A percentile compares a stretch with the other conserved stretches of the same genome.
These are phyloP conservation scores for Sugiyamaella floridensis DNA, from an alignment of 805 yeast species.

Conservation along the genomic window DNA sequence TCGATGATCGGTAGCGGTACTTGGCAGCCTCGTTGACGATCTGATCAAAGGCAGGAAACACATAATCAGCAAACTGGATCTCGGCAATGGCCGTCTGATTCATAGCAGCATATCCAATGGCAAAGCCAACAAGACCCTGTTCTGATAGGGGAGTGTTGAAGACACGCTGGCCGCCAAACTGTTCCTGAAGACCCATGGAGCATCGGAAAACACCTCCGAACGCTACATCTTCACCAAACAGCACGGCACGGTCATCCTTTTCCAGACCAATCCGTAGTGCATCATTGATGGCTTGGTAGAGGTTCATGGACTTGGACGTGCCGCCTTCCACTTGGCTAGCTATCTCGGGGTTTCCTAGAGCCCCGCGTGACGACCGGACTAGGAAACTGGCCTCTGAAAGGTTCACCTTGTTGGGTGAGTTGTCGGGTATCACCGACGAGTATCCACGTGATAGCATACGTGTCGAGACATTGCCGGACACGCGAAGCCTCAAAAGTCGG, in stretches of 20 bases:
- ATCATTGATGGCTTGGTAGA: slow-evolving; percentile 69
- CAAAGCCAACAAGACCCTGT: slow-evolving; percentile 87
- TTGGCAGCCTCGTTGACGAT: slow-evolving; percentile 94
- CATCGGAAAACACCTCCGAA: slow-evolving; percentile 94
- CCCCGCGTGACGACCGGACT: slow-evolving; percentile 16
- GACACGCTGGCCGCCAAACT: slow-evolving; percentile 80
- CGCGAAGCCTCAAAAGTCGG: not conserved
- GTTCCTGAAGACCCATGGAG: slow-evolving; percentile 81
- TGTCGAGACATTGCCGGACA: not conserved
- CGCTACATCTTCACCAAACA: slow-evolving; percentile 94
- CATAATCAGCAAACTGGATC: slow-evolving; percentile 93
- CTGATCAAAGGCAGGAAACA: slow-evolving; percentile 95
- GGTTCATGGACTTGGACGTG: slow-evolving; percentile 25
- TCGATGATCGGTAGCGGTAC: slow-evolving; percentile 91
- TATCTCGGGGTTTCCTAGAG: slow-evolving; percentile 20
- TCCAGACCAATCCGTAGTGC: slow-evolving; percentile 85
- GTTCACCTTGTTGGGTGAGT: slow-evolving; percentile 20
- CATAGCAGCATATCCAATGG: slow-evolving; percentile 81
- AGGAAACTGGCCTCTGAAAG: slow-evolving; percentile 25
- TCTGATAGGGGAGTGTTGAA: slow-evolving; percentile 91
- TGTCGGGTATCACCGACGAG: slow-evolving; percentile 6
- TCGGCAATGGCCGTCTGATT: slow-evolving; percentile 89
- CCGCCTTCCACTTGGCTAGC: slow-evolving; percentile 13
- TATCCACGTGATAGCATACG: not conserved
- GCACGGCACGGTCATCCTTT: slow-evolving; percentile 79